Conservation (phyloP, 2,329 filamentous ascomycete species). For the Colletotrichum sp. region DNA sequence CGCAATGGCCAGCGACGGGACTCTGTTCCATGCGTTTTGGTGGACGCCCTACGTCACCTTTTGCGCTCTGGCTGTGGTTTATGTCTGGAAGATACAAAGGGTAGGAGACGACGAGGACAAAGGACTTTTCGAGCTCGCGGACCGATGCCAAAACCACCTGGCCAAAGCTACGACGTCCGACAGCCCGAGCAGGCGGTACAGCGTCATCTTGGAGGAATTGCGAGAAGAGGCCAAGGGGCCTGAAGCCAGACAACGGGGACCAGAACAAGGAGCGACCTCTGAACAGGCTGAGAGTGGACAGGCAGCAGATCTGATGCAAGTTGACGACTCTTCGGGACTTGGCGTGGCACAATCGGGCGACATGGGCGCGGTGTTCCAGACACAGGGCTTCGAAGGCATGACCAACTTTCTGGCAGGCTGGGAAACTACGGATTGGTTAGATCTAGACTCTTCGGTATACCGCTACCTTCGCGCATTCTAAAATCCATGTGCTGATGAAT, state of each 20-base stretch:
- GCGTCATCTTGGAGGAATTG: constrained; percentile 57
- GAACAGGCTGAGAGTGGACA: neutral
- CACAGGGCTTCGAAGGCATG: constrained; percentile 16
- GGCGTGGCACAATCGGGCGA: neutral
- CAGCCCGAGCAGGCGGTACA: constrained; percentile 52
- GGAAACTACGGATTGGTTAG: constrained; percentile 34
- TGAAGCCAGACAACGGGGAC: neutral
- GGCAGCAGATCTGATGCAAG: neutral
- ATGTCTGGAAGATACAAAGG: constrained; percentile 51
- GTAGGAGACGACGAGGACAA: constrained; percentile 4
- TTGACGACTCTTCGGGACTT: neutral
- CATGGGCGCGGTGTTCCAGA: constrained; percentile 8
- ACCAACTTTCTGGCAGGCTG: constrained; percentile 25
- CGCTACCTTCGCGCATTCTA: neutral
- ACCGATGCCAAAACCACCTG: constrained; percentile 52
- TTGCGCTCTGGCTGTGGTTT: constrained; percentile 57
- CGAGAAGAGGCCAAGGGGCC: constrained; percentile 37
- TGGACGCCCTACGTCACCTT: constrained; percentile 60
- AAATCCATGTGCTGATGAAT: neutral
- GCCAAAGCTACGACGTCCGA: constrained; percentile 38
- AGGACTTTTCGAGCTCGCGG: constrained; percentile 28
- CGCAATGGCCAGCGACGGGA: constrained; percentile 38
- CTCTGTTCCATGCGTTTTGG: constrained; percentile 47
- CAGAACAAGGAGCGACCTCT: neutral
- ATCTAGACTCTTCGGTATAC: constrained; percentile 31